phyloP scores from a whole-genome alignment of 441 rosid species.

The Populus hybrid region DNA sequence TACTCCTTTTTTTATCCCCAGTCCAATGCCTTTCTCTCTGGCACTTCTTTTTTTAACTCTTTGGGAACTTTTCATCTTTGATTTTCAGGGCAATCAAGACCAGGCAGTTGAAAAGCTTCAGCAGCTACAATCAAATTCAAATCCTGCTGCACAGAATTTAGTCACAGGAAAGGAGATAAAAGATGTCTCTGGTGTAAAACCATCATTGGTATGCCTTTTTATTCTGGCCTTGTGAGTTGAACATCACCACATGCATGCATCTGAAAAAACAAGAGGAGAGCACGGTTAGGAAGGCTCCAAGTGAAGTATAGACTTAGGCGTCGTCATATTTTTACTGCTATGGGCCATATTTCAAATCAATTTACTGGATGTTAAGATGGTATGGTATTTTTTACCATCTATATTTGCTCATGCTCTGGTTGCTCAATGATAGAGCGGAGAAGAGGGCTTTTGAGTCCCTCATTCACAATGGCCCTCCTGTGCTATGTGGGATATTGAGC shows the following conservation, averaged over 20 bases:
- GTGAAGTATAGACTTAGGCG: background rate
- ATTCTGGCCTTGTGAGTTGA: background rate
- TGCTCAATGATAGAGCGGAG: background rate
- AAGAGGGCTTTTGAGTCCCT: no score
- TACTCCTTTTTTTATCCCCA: background rate
- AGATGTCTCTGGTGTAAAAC: conserved; percentile 39
- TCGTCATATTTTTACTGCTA: background rate
- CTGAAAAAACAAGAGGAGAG: background rate
- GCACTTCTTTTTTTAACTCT: background rate
- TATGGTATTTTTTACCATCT: background rate
- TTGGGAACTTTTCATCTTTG: background rate
- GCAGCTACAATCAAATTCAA: conserved; percentile 60
- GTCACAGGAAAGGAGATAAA: conserved; percentile 46
- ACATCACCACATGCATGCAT: conserved; percentile 1
- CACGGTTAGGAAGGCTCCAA: background rate
- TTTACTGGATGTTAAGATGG: background rate
- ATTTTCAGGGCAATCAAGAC: conserved; percentile 62
- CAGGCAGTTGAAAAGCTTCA: conserved; percentile 69
- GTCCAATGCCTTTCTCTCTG: background rate
- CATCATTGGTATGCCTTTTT: conserved; percentile 50
- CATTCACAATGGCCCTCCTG: background rate
- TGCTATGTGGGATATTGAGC: background rate
- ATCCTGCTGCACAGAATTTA: conserved; percentile 46
- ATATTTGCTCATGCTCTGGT: background rate
- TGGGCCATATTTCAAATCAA: background rate